Conservation (phyloP, 805 yeast genomes). For the Candida sakaeoensis region DNA sequence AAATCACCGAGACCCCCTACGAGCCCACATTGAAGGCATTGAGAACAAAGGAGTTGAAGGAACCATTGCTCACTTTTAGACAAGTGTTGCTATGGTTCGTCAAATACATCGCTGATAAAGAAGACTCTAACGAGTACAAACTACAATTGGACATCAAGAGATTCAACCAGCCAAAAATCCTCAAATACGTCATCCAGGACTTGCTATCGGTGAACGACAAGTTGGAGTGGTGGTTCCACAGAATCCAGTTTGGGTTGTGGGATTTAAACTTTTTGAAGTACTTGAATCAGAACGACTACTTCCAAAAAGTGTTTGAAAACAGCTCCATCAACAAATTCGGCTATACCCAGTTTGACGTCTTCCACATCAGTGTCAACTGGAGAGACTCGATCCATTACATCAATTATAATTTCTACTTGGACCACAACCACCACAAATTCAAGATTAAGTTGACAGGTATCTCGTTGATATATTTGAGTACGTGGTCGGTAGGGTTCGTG, state of each 20-base stretch:
- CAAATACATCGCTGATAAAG: constrained; percentile 15
- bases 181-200: constrained; percentile 27
- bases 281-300: constrained; percentile 36
- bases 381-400: constrained; percentile 28
- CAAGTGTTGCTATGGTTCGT: constrained; percentile 33
- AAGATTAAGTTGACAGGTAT: constrained; percentile 32
- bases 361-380: constrained; percentile 36
- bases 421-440: constrained; percentile 16
- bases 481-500: constrained; percentile 35
- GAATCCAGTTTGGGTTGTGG: constrained; percentile 41
- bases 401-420: constrained; percentile 32
- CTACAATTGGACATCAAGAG: constrained; percentile 40
- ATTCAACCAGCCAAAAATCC: constrained; percentile 33
- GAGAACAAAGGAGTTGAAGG: constrained; percentile 30
- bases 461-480: constrained; percentile 33
- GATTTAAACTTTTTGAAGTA: constrained; percentile 33
- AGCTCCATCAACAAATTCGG: constrained; percentile 15
- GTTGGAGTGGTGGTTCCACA: constrained; percentile 35
- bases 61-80: constrained; percentile 28
- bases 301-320: constrained; percentile 22
- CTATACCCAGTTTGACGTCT: constrained; percentile 27
- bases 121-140: constrained; percentile 15
- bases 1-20: constrained; percentile 30
- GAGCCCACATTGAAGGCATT: constrained; percentile 24
- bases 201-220: constrained; percentile 25